These are phyloP conservation scores for Solanum dulcamara DNA, from an alignment of 257 asterid genomes.

Conservation along the genomic window DNA sequence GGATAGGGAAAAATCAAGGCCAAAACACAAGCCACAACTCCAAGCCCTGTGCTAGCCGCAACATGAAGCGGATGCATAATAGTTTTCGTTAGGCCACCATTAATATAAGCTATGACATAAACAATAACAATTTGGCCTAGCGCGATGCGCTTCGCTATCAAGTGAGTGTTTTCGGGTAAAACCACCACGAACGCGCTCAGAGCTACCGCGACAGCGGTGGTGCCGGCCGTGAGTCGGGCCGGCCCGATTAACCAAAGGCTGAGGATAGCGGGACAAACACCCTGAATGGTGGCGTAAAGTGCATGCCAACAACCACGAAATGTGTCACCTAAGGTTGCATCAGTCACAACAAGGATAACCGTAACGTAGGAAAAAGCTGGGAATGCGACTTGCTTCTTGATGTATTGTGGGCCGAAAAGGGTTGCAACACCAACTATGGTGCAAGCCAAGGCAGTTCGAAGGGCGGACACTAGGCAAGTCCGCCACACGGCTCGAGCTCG, in stretches of 20 bases:
- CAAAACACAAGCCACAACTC: constrained; percentile 51
- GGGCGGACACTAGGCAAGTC: constrained; percentile 51
- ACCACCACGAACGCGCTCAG: constrained; percentile 44
- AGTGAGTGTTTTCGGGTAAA: constrained; percentile 51
- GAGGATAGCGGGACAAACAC: constrained; percentile 47
- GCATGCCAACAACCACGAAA: constrained; percentile 66
- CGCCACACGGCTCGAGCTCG: constrained; percentile 36
- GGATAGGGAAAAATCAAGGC: constrained; percentile 72
- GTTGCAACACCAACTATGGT: constrained; percentile 55
- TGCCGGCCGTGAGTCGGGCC: constrained; percentile 27
- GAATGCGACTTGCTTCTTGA: constrained; percentile 32
- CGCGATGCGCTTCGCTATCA: constrained; percentile 58
- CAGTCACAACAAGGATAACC: constrained; percentile 47
- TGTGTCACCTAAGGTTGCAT: constrained; percentile 65
- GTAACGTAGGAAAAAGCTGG: constrained; percentile 81
- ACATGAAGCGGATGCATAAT: constrained; percentile 62
- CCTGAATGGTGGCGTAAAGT: constrained; percentile 35
- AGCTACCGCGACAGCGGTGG: constrained; percentile 46
- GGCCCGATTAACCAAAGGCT: constrained; percentile 55
- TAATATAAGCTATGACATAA: constrained; percentile 42
- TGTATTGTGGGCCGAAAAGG: constrained; percentile 41
- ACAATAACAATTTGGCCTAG: constrained; percentile 75
- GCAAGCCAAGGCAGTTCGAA: constrained; percentile 80
- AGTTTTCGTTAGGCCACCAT: constrained; percentile 39
- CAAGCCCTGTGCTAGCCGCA: constrained; percentile 72